These are phyloP conservation scores for Alternaria panax DNA, from an alignment of 2,329 filamentous ascomycete species.

Conservation along the genomic window DNA sequence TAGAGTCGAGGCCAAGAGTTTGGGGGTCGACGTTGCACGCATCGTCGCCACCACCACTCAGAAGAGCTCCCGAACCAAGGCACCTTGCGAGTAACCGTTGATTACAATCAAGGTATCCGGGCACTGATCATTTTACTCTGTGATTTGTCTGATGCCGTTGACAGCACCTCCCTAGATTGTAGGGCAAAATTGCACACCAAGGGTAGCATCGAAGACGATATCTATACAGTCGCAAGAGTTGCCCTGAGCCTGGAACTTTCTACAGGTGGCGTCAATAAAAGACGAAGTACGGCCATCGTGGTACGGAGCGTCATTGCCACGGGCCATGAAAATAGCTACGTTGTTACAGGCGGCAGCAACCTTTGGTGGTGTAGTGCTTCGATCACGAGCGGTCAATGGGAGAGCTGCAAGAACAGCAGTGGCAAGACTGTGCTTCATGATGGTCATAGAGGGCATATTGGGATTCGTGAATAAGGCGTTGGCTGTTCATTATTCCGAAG, in stretches of 20 bases:
- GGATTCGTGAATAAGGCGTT: neutral
- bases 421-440: constrained; percentile 13
- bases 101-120: constrained; percentile 9
- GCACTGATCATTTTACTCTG: constrained; percentile 13
- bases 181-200: constrained; percentile 7
- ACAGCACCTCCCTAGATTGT: constrained; percentile 12
- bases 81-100: constrained; percentile 15
- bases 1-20: constrained; percentile 4
- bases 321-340: constrained; percentile 15
- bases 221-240: constrained; percentile 14
- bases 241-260: constrained; percentile 10
- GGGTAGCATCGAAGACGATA: constrained; percentile 11
- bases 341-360: constrained; percentile 11
- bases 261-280: constrained; percentile 9
- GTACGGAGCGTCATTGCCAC: constrained; percentile 14
- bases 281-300: constrained; percentile 11
- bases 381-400: constrained; percentile 5
- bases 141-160: constrained; percentile 14
- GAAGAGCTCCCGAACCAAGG: constrained; percentile 8
- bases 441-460: constrained; percentile 2
- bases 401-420: constrained; percentile 12
- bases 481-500: neutral
- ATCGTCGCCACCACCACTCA: constrained; percentile 12
- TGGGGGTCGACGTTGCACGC: constrained; percentile 9
- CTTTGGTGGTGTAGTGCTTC: constrained; percentile 11